Conservation (phyloP, 768 basidiomycete species). For the Coprinopsis sp. region DNA sequence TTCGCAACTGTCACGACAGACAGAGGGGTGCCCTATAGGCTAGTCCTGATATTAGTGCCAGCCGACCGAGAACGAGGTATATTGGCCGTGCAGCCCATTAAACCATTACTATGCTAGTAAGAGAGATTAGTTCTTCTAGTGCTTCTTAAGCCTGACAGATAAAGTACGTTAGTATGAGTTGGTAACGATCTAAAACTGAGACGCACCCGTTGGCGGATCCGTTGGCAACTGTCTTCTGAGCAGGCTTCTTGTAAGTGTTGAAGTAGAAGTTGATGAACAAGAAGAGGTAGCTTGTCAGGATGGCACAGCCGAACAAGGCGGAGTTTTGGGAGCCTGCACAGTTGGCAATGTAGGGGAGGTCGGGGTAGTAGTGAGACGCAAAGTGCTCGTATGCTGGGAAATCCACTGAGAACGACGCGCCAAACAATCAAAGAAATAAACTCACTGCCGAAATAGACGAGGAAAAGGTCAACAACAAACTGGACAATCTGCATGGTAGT, state of each 20-base stretch:
- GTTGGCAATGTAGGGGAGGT: conserved; percentile 67
- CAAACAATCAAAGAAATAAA: conserved; percentile 17
- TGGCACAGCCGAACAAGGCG: conserved; percentile 82
- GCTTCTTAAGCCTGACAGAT: conserved; percentile 26
- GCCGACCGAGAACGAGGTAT: conserved; percentile 34
- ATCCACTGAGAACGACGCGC: conserved; percentile 8
- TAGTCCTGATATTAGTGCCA: conserved; percentile 30
- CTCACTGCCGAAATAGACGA: conserved; percentile 95
- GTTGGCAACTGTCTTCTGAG: conserved; percentile 40
- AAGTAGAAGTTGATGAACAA: conserved; percentile 97
- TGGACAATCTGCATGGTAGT: conserved; percentile 96
- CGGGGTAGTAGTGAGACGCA: conserved; percentile 51
- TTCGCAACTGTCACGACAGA: conserved; percentile 2
- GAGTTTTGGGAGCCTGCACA: conserved; percentile 89
- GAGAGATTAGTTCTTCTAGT: conserved; percentile 19
- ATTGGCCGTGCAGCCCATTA: conserved; percentile 28
- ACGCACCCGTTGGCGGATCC: conserved; percentile 31
- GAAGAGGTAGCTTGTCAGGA: conserved; percentile 86
- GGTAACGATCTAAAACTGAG: background rate
- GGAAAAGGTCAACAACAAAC: conserved; percentile 86
- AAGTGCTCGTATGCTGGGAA: conserved; percentile 75
- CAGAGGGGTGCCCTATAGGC: conserved; percentile 1
- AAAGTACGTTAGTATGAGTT: background rate
- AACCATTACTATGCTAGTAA: conserved; percentile 23
- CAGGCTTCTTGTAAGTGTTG: conserved; percentile 74